Conservation (phyloP, 176 grass and related monocot genomes). For the Oryza rufipogon region DNA sequence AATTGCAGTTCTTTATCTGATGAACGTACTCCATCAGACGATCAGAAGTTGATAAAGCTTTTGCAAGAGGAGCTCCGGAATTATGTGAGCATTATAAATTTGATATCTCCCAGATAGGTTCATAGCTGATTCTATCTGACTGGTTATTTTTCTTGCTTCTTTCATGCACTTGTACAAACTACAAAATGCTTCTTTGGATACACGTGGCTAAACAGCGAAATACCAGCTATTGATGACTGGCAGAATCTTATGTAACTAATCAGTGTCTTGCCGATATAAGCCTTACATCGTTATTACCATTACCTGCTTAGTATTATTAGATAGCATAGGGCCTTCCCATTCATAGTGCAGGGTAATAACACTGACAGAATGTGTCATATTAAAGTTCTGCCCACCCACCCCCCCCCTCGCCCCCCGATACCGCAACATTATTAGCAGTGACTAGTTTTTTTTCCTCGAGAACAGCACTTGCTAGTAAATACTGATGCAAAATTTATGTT, state of each 20-base stretch:
- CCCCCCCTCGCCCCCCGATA: neutral
- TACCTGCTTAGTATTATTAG: neutral
- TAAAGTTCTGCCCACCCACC: neutral
- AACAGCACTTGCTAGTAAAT: too few relatives aligned
- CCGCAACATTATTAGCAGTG: conserved; percentile 7
- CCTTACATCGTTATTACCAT: conserved; percentile 18
- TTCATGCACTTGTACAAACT: neutral
- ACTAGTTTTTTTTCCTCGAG: too few relatives aligned
- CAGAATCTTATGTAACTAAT: neutral
- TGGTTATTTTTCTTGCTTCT: conserved; percentile 27
- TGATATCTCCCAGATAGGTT: conserved; percentile 38
- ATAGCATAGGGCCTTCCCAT: neutral
- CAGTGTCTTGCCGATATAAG: conserved; percentile 10
- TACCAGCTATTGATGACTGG: neutral
- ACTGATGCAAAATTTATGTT: conserved; percentile 16
- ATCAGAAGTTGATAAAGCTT: conserved; percentile 80
- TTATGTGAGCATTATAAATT: conserved; percentile 61
- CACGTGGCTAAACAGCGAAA: neutral
- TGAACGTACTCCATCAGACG: conserved; percentile 60
- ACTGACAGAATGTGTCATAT: neutral
- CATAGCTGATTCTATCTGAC: conserved; percentile 26
- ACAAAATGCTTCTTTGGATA: conserved; percentile 2
- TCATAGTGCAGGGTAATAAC: neutral
- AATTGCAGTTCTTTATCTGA: conserved; percentile 42
- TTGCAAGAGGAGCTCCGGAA: conserved; percentile 77